Evolutionary conservation across 106 monocot genomes (phyloP).

Genomic region (Platanthera guangdongensis): DNA sequence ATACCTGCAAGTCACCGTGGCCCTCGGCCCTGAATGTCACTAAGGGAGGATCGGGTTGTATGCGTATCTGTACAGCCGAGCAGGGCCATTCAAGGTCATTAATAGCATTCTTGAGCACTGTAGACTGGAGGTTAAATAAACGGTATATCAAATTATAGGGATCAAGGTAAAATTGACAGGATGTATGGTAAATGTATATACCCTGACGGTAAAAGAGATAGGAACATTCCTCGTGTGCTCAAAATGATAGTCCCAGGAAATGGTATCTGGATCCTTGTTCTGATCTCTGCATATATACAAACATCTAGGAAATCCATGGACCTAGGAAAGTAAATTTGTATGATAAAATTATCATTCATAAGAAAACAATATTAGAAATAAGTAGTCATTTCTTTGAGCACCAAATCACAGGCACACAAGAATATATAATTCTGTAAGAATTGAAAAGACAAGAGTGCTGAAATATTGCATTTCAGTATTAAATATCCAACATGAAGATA

Average conservation of each 20-base stretch:
- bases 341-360: neutral
- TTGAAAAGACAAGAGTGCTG: too few relatives aligned
- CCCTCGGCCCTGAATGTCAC: conserved; percentile 66
- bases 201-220: conserved; percentile 70
- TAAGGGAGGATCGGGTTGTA: conserved; percentile 69
- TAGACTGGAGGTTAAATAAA: conserved; percentile 35
- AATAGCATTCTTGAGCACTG: conserved; percentile 81
- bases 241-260: conserved; percentile 90
- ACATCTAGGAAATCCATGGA: conserved; percentile 76
- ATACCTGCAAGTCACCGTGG: too few relatives aligned
- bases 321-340: conserved; percentile 54
- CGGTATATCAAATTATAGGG: neutral
- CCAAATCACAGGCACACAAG: too few relatives aligned
- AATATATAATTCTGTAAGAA: too few relatives aligned
- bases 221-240: conserved; percentile 54
- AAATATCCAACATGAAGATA: too few relatives aligned
- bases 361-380: neutral
- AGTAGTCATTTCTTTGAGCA: neutral
- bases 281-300: conserved; percentile 85
- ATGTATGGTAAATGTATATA: conserved; percentile 12
- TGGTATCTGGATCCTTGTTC: conserved; percentile 92
- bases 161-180: neutral
- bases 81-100: conserved; percentile 99
- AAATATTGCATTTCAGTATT: too few relatives aligned
- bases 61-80: conserved; percentile 69